Base-by-base conservation (phyloP, 768 basidiomycete species). In the Xerocomus potaroensis region DNA sequence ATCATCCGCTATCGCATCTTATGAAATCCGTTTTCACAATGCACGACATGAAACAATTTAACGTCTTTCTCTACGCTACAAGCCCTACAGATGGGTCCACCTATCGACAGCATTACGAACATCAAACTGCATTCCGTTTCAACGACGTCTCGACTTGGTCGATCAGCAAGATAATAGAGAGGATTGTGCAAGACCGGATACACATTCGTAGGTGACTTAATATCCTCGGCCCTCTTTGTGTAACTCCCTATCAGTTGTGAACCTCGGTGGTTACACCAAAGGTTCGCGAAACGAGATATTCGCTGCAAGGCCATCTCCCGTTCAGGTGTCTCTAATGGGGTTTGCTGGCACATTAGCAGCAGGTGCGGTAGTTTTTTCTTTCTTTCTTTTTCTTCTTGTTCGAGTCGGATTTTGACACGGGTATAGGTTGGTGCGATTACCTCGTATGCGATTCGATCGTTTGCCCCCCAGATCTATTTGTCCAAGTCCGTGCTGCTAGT, bases 251-350 rank as follows among this genome's bases (percentile, higher is more conserved):
- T 32, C 51, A 75, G 73, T 75, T 19, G 61, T 75, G 41, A 74
- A 75, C 47, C 55, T 74, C 2, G 72, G 70, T 5, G 76, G 76
- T 9, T 78, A 78, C 49, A 78, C 76, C 24, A 78, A 75, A 55
- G 77, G 75, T 14, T 71, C 76, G 2, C 59, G 69, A 45, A 78
- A 78, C 47, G 76, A 78, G 41, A 67, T 78, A 15, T 78, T 78
- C 37, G 77, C 77, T 12, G 72, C 70, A 1, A 66, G 76, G 21
- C 72, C 74, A 14, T 68, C 69, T 40, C 77, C 76, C 3, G 58
- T 78, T 9, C 76, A 78, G 55, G 62, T 77, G 41, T 72, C 73
- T 30, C 55, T 74, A 16, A 76, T 78, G 69, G 76, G 76, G 15
- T 78, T 72, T 41, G 76, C 77, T 5, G 75, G 77, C 14, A 76